Evolutionary conservation across 106 monocot species (phyloP), one percentile per base, ranked within the genome.

Genomic region (Gastrodia elata): DNA sequence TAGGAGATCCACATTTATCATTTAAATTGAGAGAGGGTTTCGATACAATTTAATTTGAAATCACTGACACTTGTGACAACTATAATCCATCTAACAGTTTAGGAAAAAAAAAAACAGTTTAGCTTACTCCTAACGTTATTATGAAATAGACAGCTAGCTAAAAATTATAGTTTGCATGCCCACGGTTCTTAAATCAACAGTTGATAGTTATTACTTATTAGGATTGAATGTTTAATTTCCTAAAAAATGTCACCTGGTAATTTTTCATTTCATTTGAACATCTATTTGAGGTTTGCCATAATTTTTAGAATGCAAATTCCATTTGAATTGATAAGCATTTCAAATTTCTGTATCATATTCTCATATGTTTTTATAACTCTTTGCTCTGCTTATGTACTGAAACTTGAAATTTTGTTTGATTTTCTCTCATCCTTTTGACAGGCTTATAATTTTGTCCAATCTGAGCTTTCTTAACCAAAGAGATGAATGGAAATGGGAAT

Each of bases 401-500:
- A 37, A 67, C 9, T 67, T 67, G 5, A 67, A 37, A 18, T 9
- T 37, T 69, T 41, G 1, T 38, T 74, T 74, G 18, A n/a, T 28
- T 28, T 38, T 26, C 38, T 64, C 16, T 38, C 27, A 24, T 38
- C 6, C 39, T 64, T 39, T 70, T 80, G 69, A 18, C 16, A 75
- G 80, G 80, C 1, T 80, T 74, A 28, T 25, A 39, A 4, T 39
- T n/a, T 22, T 39, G 2, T 55, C 37, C 20, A 39, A 26, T 73
- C 44, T 46, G 39, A 16, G 64, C 22, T 24, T 32, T 73, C 1
- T 6, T 18, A 48, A 20, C 18, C 35, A 10, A 34, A 56, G 65
- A 65, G 59, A 78, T 78, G 78, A 78, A 78, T 38, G 78, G 65
- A 1, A 71, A 67, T 65, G 78, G 78, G 48, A 61, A 67, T 65